Evolutionary conservation across 202 grass and related monocot genomes (phyloP).

Genomic region (Digitaria exilis): DNA sequence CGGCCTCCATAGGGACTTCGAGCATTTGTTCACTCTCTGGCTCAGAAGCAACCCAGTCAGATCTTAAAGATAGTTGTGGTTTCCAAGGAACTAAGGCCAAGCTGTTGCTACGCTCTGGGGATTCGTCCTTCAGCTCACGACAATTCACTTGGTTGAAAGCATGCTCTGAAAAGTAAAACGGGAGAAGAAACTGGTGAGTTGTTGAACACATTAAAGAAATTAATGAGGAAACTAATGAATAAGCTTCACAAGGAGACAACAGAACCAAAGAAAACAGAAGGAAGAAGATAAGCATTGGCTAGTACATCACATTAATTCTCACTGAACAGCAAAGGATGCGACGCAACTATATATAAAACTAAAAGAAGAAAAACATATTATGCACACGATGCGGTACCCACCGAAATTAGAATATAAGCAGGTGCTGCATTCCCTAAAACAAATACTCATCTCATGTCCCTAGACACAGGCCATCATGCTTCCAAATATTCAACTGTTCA

Average conservation of each 20-base stretch:
- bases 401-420: background rate
- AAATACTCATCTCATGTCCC: conserved; percentile 2
- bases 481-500: too few relatives aligned
- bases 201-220: conserved; percentile 22
- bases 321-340: background rate
- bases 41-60: conserved; percentile 34
- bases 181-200: background rate
- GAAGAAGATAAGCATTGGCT: conserved; percentile 14
- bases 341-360: conserved; percentile 5
- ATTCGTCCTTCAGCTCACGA: conserved; percentile 56
- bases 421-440: background rate
- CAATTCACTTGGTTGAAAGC: conserved; percentile 45
- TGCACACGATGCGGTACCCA: background rate
- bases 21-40: background rate
- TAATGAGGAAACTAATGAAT: background rate
- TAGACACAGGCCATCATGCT: background rate
- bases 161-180: conserved; percentile 49
- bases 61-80: conserved; percentile 22
- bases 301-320: background rate
- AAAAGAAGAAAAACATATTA: background rate
- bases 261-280: conserved; percentile 28
- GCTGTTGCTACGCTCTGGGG: conserved; percentile 50
- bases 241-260: conserved; percentile 12
- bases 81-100: conserved; percentile 84
- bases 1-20: conserved; percentile 64